Evolutionary conservation across 2,329 filamentous ascomycete species (phyloP), one percentile per base, ranked within the genome.

Genomic region (Sodiomyces alkalinus): DNA sequence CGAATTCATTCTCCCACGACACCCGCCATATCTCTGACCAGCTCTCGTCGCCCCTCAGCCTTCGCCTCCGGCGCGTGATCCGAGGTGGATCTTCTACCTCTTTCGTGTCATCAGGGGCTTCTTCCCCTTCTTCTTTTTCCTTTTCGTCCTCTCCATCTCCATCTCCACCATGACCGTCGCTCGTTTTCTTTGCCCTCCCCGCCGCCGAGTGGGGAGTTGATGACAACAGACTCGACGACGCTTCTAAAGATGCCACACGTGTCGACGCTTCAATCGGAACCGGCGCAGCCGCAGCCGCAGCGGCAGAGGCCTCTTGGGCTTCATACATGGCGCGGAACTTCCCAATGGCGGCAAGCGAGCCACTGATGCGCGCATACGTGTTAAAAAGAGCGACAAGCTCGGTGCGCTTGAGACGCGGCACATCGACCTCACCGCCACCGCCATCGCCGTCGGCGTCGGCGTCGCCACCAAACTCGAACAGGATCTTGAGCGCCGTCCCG

Each of bases 321-420:
- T 58, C 56, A 8, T 67, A 55, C 60, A 74, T 67, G 17, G 41
- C 42, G 28, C 64, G 56, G 58, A 98, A 96, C 30, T 74, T 63
- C 31, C 73, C 68, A 23, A 93, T 66, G 0, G 82, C 77, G 19
- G 67, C 62, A 35, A 98, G 56, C 29, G 82, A 90, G 49, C 80
- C 76, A 37, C 80, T 83, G 37, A 96, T 74, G 19, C 87, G 73
- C 17, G 81, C 82, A 33, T 94, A 77, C 0, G 90, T 96, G 54
- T 98, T 98, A 56, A 96, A 78, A 13, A 98, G 64, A 3, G 90
- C 82, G 13, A 98, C 90, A 8, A 98, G 64, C 55, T 98, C 90
- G 1, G 87, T 96, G 38, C 90, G 68, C 48, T 86, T 74, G 13
- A 96, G 67, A 10, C 68, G 60, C 1, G 83, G 85, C 3, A 65